Conservation (phyloP, 2,329 filamentous ascomycete species). For the Coniochaeta prunicola region DNA sequence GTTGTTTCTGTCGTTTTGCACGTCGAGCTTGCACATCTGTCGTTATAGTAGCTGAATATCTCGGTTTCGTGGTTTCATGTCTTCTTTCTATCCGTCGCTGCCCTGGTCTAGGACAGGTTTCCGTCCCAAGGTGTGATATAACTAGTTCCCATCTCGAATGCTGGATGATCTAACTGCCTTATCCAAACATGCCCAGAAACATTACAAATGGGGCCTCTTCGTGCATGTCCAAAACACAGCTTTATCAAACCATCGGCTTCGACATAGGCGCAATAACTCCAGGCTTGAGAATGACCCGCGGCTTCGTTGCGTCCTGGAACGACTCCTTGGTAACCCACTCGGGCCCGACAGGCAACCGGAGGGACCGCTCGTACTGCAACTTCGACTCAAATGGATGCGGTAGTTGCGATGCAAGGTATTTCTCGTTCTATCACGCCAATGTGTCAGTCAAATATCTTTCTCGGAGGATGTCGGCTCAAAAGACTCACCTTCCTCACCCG, state of each 20-base stretch:
- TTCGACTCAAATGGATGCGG: conserved; percentile 85
- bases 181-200: neutral
- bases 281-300: conserved; percentile 82
- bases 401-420: conserved; percentile 76
- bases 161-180: no score
- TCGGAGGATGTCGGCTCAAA: no score
- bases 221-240: neutral
- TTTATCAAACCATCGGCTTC: conserved; percentile 47
- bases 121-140: neutral
- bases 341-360: conserved; percentile 80
- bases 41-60: neutral
- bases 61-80: neutral
- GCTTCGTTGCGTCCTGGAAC: conserved; percentile 84
- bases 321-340: conserved; percentile 97
- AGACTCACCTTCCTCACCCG: conserved; percentile 70
- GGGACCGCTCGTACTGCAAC: conserved; percentile 82
- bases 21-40: neutral
- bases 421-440: conserved; percentile 59
- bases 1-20: neutral
- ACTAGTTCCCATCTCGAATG: neutral
- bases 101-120: neutral
- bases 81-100: neutral
- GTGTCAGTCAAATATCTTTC: neutral
- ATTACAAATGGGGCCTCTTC: no score
- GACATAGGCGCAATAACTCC: conserved; percentile 84